phyloP scores from a whole-genome alignment of 1,284 basidiomycete genomes.

The Cryptococcus sp. region DNA sequence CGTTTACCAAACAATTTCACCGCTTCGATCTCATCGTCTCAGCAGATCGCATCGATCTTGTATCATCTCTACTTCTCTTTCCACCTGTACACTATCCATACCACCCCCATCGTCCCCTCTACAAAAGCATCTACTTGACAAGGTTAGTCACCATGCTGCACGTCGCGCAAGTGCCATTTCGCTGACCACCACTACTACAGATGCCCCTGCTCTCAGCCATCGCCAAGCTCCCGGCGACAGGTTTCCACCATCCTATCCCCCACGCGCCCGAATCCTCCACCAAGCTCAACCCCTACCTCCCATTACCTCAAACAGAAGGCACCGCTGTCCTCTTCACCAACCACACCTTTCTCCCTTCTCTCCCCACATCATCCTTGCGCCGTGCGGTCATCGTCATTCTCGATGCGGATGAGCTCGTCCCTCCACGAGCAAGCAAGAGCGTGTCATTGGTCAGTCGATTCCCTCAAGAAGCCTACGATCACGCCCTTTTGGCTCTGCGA shows the following conservation, averaged over 20 bases:
- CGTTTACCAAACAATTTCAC: no score
- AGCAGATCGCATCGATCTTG: no score
- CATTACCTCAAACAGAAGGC: constrained; percentile 32
- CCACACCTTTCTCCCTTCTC: constrained; percentile 42
- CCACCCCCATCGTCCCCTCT: not conserved
- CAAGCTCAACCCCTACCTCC: constrained; percentile 50
- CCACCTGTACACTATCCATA: no score
- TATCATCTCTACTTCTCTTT: no score
- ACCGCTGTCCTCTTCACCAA: constrained; percentile 44
- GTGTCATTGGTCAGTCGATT: constrained; percentile 67
- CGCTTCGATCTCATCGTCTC: no score
- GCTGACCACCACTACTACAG: not conserved
- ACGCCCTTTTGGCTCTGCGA: constrained; percentile 69
- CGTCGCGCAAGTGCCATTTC: not conserved
- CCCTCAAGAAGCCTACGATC: constrained; percentile 69
- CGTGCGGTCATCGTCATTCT: constrained; percentile 41
- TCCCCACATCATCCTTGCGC: constrained; percentile 33
- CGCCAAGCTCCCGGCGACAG: constrained; percentile 37
- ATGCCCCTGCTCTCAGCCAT: constrained; percentile 45
- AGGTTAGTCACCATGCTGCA: not conserved
- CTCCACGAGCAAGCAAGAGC: constrained; percentile 31
- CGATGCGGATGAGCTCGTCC: constrained; percentile 35
- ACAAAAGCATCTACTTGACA: not conserved
- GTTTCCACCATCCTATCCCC: constrained; percentile 45
- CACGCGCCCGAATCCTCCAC: constrained; percentile 24